phyloP scores from a whole-genome alignment of 139 green algal species.

The Pseudopediastrum boryanum region DNA sequence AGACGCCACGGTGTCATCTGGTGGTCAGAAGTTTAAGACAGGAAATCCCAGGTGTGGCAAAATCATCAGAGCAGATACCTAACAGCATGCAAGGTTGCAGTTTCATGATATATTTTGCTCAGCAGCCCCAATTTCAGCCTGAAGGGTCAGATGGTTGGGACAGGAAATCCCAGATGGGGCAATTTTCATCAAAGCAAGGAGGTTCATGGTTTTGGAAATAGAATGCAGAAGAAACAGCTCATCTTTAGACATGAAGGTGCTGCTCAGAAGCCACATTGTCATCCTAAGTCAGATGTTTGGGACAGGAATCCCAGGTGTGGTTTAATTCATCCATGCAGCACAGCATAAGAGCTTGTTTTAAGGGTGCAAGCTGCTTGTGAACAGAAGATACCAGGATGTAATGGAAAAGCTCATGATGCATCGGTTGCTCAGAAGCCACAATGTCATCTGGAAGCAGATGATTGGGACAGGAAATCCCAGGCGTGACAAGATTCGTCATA shows the following conservation, averaged over 20 bases:
- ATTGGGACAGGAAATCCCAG: background rate
- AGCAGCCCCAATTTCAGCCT: conserved; percentile 2
- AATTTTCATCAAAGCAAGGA: conserved; percentile 10
- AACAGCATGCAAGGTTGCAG: no score
- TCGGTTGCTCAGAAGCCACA: conserved; percentile 3
- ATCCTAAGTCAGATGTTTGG: background rate
- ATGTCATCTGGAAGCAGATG: background rate
- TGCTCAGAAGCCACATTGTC: conserved; percentile 11
- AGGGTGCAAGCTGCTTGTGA: no score
- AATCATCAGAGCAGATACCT: background rate
- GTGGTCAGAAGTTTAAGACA: background rate
- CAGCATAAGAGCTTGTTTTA: no score
- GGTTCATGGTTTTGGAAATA: background rate
- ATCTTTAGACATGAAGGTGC: no score
- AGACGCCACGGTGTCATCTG: background rate
- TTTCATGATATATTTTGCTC: conserved; percentile 2
- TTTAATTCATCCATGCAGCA: no score
- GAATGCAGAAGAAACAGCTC: background rate
- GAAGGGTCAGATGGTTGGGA: background rate
- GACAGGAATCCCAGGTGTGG: background rate
- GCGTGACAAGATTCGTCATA: no score
- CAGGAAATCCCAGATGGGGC: conserved; percentile 14
- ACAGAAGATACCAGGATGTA: no score
- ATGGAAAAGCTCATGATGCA: no score
- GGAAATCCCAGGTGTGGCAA: background rate